Conservation (phyloP, 2,329 filamentous ascomycete species). For the Aspergillus pseudoglaucus region DNA sequence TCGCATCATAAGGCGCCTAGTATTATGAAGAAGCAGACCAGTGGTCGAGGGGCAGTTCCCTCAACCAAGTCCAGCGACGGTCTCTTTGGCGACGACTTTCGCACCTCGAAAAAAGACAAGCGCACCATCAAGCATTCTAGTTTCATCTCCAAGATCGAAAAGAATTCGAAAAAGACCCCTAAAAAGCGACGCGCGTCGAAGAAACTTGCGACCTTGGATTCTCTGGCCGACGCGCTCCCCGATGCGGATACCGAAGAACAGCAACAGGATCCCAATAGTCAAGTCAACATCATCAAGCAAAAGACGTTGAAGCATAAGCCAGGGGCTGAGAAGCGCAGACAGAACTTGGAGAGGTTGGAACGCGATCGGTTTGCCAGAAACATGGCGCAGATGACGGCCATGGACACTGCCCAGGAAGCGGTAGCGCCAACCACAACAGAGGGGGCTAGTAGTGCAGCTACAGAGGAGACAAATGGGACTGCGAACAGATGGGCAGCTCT, state of each 20-base stretch:
- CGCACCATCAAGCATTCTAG: constrained; percentile 71
- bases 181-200: constrained; percentile 65
- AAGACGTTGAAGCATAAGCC: constrained; percentile 68
- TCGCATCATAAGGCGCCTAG: not conserved
- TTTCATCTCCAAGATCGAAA: constrained; percentile 70
- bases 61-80: constrained; percentile 9
- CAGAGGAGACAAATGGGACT: constrained; percentile 29
- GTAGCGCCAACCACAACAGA: constrained; percentile 18
- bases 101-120: constrained; percentile 75
- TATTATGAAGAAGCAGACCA: constrained; percentile 9
- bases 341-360: constrained; percentile 71
- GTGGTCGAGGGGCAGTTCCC: constrained; percentile 13
- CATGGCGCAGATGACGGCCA: constrained; percentile 63
- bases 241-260: constrained; percentile 51
- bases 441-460: constrained; percentile 1
- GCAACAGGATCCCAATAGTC: constrained; percentile 39
- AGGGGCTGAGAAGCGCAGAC: constrained; percentile 77
- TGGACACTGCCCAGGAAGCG: constrained; percentile 15
- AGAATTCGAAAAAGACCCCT: constrained; percentile 49
- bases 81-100: constrained; percentile 45
- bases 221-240: constrained; percentile 74
- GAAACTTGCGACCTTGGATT: constrained; percentile 70
- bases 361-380: constrained; percentile 78
- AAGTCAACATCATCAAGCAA: constrained; percentile 65
- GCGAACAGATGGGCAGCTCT: constrained; percentile 71